Conservation (phyloP, 2,329 filamentous ascomycete species). For the Aspergillus sp. region DNA sequence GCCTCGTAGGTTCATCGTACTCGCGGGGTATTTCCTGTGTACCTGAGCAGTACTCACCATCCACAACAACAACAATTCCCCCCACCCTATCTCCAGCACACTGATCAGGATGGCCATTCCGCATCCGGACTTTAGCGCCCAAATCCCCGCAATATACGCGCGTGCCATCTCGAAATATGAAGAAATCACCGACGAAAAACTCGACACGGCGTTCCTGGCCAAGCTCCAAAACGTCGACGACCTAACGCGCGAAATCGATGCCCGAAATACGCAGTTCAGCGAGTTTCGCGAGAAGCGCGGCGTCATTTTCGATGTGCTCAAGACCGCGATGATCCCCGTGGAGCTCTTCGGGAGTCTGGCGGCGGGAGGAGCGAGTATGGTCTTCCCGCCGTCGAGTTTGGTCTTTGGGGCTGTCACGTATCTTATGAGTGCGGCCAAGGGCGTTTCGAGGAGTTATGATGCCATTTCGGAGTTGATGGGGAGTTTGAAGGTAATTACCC, state of each 20-base stretch:
- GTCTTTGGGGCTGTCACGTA: constrained; percentile 50
- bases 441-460: constrained; percentile 53
- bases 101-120: background rate
- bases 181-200: constrained; percentile 14
- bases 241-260: constrained; percentile 15
- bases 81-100: background rate
- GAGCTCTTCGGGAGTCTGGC: constrained; percentile 18
- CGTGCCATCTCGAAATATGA: constrained; percentile 15
- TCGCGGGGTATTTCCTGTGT: background rate
- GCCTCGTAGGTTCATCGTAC: too few species aligned
- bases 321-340: constrained; percentile 15
- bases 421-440: constrained; percentile 50
- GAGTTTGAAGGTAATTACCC: constrained; percentile 25
- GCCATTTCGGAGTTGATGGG: constrained; percentile 52
- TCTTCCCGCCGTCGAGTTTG: constrained; percentile 17
- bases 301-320: constrained; percentile 13
- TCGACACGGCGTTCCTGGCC: constrained; percentile 9
- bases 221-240: constrained; percentile 16
- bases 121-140: background rate
- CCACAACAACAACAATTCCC: too few species aligned
- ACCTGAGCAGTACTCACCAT: background rate
- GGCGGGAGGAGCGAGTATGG: constrained; percentile 18
- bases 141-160: constrained; percentile 16
- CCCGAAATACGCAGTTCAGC: constrained; percentile 13
- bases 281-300: constrained; percentile 21